Evolutionary conservation across 176 grass and related monocot species (phyloP), one percentile per base, ranked within the genome.

Genomic region (Bonia amplexicaulis): DNA sequence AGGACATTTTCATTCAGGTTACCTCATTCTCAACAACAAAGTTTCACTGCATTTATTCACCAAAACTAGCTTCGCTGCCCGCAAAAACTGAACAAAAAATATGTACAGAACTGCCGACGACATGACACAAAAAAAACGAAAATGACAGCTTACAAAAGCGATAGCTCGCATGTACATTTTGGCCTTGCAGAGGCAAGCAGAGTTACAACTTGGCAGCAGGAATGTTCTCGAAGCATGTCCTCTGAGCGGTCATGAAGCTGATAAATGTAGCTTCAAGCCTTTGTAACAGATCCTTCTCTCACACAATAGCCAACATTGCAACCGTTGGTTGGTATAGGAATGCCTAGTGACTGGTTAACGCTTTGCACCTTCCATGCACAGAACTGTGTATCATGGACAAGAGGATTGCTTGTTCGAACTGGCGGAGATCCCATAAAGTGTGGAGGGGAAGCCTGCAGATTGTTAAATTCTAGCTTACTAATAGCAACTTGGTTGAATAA

Each of bases 391-490:
- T 94, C 86, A 31, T 81, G 87, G 55, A 89, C 78, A 80, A 94
- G 84, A 42, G 84, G 92, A 78, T 94, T 94, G 74, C 80, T 87
- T 87, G 79, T 80, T 33, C 84, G 86, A 80, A 91, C 82, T 67
- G 92, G 89, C 0, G 89, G 89, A 27, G 92, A 91, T 57, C 92
- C 89, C 71, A 72, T 68, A 23, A 85, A 89, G 81, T 87, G 89
- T 17, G 92, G 92, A 84, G 92, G 92, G 71, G 92, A 94, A 77
- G 89, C 84, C 92, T 94, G 57, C 52, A 87, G 44, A 64, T 85
- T 74, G 67, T 19, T 52, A 61, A 14, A 73, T 25, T 75, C 51
- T 62, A 62, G 54, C 42, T 83, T 60, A 80, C 13, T 52, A 60
- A 49, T 3, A 69, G 5, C 5, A 75, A 55, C 39, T 61, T 75